Evolutionary conservation across 768 basidiomycete species (phyloP), one percentile per base, ranked within the genome.

Genomic region (Mycena haematopus): DNA sequence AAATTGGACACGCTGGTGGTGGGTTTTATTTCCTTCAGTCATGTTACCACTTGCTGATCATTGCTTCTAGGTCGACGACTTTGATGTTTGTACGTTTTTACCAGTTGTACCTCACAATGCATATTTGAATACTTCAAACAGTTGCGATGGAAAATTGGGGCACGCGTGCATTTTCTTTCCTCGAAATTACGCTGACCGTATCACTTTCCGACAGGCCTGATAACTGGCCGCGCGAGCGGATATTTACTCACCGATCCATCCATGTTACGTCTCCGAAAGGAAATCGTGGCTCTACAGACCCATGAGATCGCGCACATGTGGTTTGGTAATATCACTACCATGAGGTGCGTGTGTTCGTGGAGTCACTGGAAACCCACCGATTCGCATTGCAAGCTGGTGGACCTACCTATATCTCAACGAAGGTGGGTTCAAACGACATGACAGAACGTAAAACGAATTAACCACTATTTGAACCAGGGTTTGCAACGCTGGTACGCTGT

Each of bases 1-100:
- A 92, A 92, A 77, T 79, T 92, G 56, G 91, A 92, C 69, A 89
- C 89, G 2, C 77, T 92, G 7, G 87, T 89, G 57, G 81, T 79
- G 64, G 53, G 78, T 60, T n/a, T 19, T 21, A 31, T 47, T 57
- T 29, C 9, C 4, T 17, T 36, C 8, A 13, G 13, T 27, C 17
- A 14, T 22, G 2, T 10, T 7, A 9, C 9, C 9, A 15, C n/a
- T 2, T 9, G 24, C 52, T 47, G 46, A 46, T 42, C 40, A 9
- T 29, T 1, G 22, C 31, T 45, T 52, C 13, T 13, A 57, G 61
- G 61, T 62, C 11, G 55, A 62, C 29, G 55, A 62, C 40, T 57
- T 62, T 36, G 61, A 62, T 29, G 54, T 31, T 21, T 46, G 60
- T 56, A 31, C 29, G 60, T 62, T 50, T 47, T 25, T n/a, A 47